These are phyloP conservation scores for Chloromonas sp. DNA, from an alignment of 163 green algal species.

Conservation along the genomic window DNA sequence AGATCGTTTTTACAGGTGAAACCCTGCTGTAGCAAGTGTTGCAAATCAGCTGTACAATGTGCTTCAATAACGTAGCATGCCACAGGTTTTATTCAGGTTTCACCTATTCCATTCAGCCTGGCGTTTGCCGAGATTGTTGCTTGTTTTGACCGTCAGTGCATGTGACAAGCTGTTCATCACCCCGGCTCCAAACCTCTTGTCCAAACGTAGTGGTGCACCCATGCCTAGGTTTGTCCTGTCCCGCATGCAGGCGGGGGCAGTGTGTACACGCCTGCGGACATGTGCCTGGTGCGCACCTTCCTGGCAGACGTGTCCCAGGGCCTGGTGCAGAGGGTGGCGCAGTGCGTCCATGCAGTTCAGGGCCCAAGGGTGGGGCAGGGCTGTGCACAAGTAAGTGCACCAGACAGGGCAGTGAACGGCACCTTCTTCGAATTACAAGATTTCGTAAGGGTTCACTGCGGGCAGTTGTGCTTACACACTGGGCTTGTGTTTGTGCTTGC, in stretches of 20 bases:
- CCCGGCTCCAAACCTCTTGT: neutral
- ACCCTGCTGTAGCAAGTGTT: neutral
- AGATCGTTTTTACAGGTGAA: neutral
- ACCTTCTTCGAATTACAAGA: no score
- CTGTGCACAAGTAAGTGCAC: no score
- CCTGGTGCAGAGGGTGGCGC: no score
- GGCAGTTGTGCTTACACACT: no score
- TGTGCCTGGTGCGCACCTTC: neutral
- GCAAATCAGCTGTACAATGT: neutral
- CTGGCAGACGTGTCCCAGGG: neutral
- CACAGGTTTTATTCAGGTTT: neutral
- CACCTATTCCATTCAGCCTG: neutral
- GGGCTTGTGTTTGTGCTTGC: no score
- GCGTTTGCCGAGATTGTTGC: no score
- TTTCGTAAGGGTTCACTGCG: no score
- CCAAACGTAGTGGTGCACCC: neutral
- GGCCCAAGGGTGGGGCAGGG: no score
- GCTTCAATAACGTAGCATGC: neutral
- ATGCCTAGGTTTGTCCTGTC: neutral
- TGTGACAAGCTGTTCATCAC: neutral
- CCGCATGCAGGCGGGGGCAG: neutral
- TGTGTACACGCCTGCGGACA: neutral
- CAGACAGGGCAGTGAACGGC: no score
- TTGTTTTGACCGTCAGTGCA: neutral
- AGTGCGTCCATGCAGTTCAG: no score